Base-by-base conservation (phyloP, 331 rosid genomes). In the Pyracantha coccinea region DNA sequence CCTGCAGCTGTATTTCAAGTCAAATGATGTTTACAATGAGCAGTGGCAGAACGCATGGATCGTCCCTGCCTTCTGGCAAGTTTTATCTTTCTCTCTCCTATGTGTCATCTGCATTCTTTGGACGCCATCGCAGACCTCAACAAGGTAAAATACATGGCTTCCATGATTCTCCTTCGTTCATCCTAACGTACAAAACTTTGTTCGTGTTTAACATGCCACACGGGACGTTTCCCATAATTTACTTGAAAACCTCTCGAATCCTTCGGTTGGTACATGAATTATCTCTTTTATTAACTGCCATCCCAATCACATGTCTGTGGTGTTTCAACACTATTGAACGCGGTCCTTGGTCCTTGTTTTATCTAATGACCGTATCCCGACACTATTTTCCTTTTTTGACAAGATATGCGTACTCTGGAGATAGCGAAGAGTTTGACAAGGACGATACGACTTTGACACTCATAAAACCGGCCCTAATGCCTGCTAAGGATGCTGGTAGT, bases 61-160 rank as follows among this genome's bases (percentile, higher is more conserved):
- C 85, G 82, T 95, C 86, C 97, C 99, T 44, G 99, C 97, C 79
- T 90, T 95, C 75, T 95, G 99, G 99, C 99, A 95, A 86, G 88
- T 92, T 85, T 80, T 95, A 31, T 92, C 97, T 17, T 90, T 89
- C 84, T 90, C 99, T 60, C 97, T 95, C 32, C 81, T 95, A 6
- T 86, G 87, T 75, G 91, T 95, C 71, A 89, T 95, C 35, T 92
- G 97, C 70, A 87, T 78, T 80, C 97, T 95, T 44, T 95, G 97
- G 99, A 97, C 99, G 52, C 99, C 99, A 61, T 95, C 99, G 54
- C 97, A 90, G 87, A 92, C 77, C 79, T 92, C 99, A 72, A 88
- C 86, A 70, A 78, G 99, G 99, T 92, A 85, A 38, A 80, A 80
- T 55, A 2, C 75, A 3, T 6, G 16, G 65, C 69, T 68, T 81